Conservation (phyloP, 805 yeast genomes). For the Cyberlindnera petersonii region DNA sequence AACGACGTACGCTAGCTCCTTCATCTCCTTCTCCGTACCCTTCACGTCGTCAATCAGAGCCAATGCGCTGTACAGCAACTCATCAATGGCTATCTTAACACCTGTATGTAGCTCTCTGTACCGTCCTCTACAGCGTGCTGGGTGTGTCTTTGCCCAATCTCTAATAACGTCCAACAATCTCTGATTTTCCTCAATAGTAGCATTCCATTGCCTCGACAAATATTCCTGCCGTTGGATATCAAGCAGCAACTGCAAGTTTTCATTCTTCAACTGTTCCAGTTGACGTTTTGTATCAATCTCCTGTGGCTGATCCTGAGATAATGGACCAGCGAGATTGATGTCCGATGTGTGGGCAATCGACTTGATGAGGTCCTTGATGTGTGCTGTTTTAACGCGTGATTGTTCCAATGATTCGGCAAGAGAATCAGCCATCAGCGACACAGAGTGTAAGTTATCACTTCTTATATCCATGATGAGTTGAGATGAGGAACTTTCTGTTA, state of each 20-base stretch:
- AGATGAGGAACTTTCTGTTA: too few relatives aligned
- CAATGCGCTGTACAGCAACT: conserved; percentile 1
- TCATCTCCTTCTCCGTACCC: conserved; percentile 3
- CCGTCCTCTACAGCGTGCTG: neutral
- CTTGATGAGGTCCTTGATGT: conserved; percentile 19
- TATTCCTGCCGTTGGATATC: conserved; percentile 34
- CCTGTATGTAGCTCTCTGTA: neutral
- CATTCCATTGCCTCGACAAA: conserved; percentile 27
- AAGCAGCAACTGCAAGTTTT: conserved; percentile 27
- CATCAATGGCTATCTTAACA: neutral
- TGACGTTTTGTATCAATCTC: conserved; percentile 13
- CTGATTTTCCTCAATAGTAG: conserved; percentile 27
- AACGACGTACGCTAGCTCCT: neutral
- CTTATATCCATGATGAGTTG: conserved; percentile 19
- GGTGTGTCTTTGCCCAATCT: conserved; percentile 6
- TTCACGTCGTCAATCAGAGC: conserved; percentile 2
- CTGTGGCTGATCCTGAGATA: conserved; percentile 1
- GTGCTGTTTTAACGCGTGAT: conserved; percentile 14
- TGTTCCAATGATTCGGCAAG: conserved; percentile 12
- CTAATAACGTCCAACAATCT: conserved; percentile 22
- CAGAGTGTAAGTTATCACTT: conserved; percentile 22
- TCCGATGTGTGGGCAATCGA: conserved; percentile 13
- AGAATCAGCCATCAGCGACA: conserved; percentile 14
- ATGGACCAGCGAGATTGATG: conserved; percentile 14
- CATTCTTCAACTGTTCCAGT: conserved; percentile 22